phyloP scores from a whole-genome alignment of 2,329 filamentous ascomycete species.

The Diaporthe australafricana region DNA sequence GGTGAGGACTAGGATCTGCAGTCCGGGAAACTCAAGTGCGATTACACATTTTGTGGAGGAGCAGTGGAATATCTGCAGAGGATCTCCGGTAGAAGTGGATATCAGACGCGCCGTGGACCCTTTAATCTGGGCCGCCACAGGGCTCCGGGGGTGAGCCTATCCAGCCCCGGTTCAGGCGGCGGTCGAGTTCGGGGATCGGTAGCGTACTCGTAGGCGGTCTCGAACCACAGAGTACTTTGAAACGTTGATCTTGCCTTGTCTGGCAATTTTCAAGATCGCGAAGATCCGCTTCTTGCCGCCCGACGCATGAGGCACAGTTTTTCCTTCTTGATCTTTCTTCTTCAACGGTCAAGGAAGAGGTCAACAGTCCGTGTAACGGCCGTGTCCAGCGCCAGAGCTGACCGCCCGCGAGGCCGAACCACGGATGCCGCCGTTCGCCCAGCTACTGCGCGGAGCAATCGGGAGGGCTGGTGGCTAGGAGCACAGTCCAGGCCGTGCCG shows the following conservation, averaged over 20 bases:
- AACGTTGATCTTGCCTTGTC: slow-evolving; percentile 9
- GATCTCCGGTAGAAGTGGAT: slow-evolving; percentile 33
- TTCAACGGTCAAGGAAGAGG: slow-evolving; percentile 25
- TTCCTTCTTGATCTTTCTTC: too few relatives aligned
- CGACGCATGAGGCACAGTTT: slow-evolving; percentile 13
- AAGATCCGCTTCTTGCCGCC: slow-evolving; percentile 1
- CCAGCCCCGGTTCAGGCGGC: background rate
- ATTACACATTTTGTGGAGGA: slow-evolving; percentile 26
- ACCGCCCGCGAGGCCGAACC: slow-evolving; percentile 7
- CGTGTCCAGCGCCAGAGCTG: slow-evolving; percentile 8
- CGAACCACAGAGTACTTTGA: slow-evolving; percentile 1
- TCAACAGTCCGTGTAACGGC: slow-evolving; percentile 24
- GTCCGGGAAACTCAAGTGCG: slow-evolving; percentile 24
- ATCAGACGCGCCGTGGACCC: slow-evolving; percentile 35
- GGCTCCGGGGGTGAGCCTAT: slow-evolving; percentile 28
- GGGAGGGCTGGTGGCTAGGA: slow-evolving; percentile 19
- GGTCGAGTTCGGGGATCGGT: background rate
- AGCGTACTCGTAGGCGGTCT: slow-evolving; percentile 10
- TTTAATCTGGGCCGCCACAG: slow-evolving; percentile 35
- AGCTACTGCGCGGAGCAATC: slow-evolving; percentile 22
- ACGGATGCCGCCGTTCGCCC: slow-evolving; percentile 24
- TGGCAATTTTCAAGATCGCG: background rate
- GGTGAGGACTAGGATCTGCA: slow-evolving; percentile 17
- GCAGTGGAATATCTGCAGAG: slow-evolving; percentile 31
- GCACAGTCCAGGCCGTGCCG: slow-evolving; percentile 21